Conservation (phyloP, 2,329 filamentous ascomycete genomes). For the Xylariaceae sp. region DNA sequence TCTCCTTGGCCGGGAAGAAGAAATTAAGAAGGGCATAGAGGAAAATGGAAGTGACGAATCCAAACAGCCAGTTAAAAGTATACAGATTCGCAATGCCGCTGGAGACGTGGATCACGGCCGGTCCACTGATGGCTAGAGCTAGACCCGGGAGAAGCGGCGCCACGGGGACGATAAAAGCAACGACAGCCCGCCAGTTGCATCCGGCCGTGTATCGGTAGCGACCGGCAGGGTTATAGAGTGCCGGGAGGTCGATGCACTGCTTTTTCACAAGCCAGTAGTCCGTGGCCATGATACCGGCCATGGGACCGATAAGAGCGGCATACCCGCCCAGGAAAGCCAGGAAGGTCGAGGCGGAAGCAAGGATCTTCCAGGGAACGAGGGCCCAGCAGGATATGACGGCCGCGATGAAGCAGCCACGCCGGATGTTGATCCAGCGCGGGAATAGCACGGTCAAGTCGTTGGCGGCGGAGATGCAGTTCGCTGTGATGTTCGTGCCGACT, state of each 20-base stretch:
- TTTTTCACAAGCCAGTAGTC: constrained; percentile 56
- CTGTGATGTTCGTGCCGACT: constrained; percentile 51
- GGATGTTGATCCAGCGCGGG: constrained; percentile 50
- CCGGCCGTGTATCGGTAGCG: constrained; percentile 43
- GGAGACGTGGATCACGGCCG: constrained; percentile 25
- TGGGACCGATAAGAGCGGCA: constrained; percentile 57
- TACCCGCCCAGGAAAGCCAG: constrained; percentile 59
- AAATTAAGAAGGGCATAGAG: constrained; percentile 49
- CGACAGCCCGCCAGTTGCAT: constrained; percentile 54
- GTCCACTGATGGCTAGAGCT: constrained; percentile 37
- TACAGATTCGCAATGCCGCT: constrained; percentile 51
- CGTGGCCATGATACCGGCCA: constrained; percentile 53
- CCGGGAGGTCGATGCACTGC: constrained; percentile 43
- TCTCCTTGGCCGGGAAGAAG: constrained; percentile 44
- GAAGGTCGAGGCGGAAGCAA: constrained; percentile 52
- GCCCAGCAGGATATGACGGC: constrained; percentile 51
- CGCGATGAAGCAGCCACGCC: constrained; percentile 49
- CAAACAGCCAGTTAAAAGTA: constrained; percentile 61
- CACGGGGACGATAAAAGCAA: constrained; percentile 52
- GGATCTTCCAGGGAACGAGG: constrained; percentile 61
- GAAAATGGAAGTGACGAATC: constrained; percentile 50
- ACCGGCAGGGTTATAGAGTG: constrained; percentile 34
- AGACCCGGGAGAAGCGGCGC: constrained; percentile 53
- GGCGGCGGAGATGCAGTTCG: constrained; percentile 49
- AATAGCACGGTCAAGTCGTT: constrained; percentile 53